Evolutionary conservation across 2,329 filamentous ascomycete genomes (phyloP).

Genomic region (Nothopassalora personata): DNA sequence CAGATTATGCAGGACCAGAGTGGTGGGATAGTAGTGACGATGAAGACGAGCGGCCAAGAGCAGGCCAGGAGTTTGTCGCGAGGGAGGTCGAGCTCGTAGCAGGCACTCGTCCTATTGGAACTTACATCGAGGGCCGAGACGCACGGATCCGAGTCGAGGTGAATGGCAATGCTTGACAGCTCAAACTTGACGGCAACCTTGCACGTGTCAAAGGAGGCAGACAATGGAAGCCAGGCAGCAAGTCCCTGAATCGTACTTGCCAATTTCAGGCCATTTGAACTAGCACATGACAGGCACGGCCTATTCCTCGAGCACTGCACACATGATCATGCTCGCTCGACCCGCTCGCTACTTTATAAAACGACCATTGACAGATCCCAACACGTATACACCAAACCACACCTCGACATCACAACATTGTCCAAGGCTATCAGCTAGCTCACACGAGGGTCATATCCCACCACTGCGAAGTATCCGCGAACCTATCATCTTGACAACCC

Average conservation of each 20-base stretch:
- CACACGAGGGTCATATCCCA: no score
- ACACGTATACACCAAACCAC: no score
- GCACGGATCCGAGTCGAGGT: constrained; percentile 60
- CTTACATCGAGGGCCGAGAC: constrained; percentile 70
- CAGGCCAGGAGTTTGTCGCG: constrained; percentile 54
- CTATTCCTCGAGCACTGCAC: not conserved
- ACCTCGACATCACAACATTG: no score
- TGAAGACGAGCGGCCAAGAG: constrained; percentile 32
- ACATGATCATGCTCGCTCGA: not conserved
- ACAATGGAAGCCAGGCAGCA: not conserved
- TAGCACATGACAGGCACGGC: not conserved
- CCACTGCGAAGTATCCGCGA: no score
- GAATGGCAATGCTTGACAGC: not conserved
- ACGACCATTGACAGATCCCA: no score
- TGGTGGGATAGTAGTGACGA: constrained; percentile 41
- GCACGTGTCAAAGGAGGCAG: not conserved
- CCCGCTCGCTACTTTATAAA: no score
- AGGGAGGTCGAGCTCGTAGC: constrained; percentile 75
- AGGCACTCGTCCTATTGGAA: constrained; percentile 74
- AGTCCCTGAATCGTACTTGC: not conserved
- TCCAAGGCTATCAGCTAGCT: no score
- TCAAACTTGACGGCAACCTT: not conserved
- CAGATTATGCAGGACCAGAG: constrained; percentile 35
- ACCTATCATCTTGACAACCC: not conserved
- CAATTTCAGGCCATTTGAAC: not conserved